Conservation (phyloP, 176 grass and related monocot species). For the Pontederia crassipes region DNA sequence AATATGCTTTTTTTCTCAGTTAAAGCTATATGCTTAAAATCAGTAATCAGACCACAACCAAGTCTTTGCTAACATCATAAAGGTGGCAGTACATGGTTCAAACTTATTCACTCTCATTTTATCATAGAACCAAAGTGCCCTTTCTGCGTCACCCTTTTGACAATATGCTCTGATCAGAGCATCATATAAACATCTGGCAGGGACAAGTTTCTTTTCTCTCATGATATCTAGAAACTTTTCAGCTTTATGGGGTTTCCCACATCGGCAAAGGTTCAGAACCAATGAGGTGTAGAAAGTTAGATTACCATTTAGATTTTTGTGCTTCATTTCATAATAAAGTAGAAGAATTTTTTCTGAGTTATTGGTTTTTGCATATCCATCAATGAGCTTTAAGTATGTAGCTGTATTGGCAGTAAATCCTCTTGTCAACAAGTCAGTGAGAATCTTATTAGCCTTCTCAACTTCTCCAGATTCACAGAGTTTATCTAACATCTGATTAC, state of each 20-base stretch:
- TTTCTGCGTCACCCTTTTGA: slow-evolving; percentile 42
- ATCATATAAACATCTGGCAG: slow-evolving; percentile 30
- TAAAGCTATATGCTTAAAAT: no score
- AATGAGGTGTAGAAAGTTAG: slow-evolving; percentile 25
- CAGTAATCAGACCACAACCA: not conserved
- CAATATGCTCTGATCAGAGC: slow-evolving; percentile 42
- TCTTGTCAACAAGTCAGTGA: slow-evolving; percentile 38
- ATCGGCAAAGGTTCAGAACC: slow-evolving; percentile 43
- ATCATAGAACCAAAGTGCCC: slow-evolving; percentile 61
- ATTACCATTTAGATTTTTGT: slow-evolving; percentile 25
- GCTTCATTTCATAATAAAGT: slow-evolving; percentile 72
- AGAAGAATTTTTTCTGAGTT: slow-evolving; percentile 39
- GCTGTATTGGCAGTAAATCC: slow-evolving; percentile 41
- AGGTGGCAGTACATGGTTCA: slow-evolving; percentile 38
- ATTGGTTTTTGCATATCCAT: slow-evolving; percentile 36
- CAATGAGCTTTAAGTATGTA: slow-evolving; percentile 38
- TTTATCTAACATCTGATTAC: slow-evolving; percentile 36
- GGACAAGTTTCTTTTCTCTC: slow-evolving; percentile 30
- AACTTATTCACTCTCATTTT: slow-evolving; percentile 38
- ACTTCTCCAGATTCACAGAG: slow-evolving; percentile 36
- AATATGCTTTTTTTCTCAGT: no score
- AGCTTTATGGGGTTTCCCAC: slow-evolving; percentile 54
- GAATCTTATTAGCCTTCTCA: slow-evolving; percentile 36
- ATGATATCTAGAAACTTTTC: slow-evolving; percentile 47
- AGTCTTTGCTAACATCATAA: slow-evolving; percentile 49